Conservation (phyloP, 2,329 filamentous ascomycete genomes). For the Cercospora sesami region DNA sequence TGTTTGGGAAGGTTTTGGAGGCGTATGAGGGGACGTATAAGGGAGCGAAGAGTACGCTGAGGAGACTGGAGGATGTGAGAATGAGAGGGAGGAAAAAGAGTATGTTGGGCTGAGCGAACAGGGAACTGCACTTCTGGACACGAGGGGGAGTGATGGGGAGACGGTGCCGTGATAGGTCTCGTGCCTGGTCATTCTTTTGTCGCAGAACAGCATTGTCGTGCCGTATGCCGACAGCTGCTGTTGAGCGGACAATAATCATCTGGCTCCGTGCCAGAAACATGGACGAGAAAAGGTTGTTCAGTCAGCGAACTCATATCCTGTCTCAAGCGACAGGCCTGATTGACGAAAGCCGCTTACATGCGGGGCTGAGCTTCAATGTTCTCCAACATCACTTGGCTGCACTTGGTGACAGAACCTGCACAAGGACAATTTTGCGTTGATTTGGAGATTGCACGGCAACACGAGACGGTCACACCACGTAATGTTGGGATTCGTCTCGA, state of each 20-base stretch:
- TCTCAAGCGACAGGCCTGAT: background rate
- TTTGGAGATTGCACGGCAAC: background rate
- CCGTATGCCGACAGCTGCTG: background rate
- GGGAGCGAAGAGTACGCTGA: slow-evolving; percentile 71
- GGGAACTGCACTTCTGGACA: background rate
- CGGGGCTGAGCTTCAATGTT: background rate
- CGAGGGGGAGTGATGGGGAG: background rate
- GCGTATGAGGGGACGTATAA: slow-evolving; percentile 75
- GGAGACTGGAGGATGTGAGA: slow-evolving; percentile 84
- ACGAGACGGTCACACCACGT: background rate
- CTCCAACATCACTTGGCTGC: background rate
- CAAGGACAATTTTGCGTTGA: background rate
- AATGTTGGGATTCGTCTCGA: background rate
- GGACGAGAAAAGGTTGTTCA: background rate
- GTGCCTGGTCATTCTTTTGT: background rate
- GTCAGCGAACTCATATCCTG: background rate
- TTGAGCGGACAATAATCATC: background rate
- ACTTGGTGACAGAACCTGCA: background rate
- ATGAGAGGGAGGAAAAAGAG: slow-evolving; percentile 94
- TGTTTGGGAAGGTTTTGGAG: slow-evolving; percentile 74
- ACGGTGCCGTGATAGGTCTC: background rate
- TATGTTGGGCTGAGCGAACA: slow-evolving; percentile 73
- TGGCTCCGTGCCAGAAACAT: background rate
- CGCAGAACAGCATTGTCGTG: background rate
- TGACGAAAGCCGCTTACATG: background rate